Conservation (phyloP, 2,329 filamentous ascomycete genomes). For the Aspergillus unguis region DNA sequence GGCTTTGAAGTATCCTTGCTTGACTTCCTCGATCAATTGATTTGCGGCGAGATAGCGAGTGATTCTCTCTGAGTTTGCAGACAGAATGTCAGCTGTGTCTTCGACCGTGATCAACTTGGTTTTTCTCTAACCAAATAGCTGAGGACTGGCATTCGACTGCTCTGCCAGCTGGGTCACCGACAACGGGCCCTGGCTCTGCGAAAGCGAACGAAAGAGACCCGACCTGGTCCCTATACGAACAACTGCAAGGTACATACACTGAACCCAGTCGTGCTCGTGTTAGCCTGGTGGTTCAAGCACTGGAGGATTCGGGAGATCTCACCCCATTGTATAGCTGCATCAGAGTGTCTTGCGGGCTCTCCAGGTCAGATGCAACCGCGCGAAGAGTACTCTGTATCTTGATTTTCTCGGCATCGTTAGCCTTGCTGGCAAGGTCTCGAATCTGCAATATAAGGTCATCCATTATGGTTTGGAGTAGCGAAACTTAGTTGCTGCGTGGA, state of each 20-base stretch:
- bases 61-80: not conserved
- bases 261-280: not conserved
- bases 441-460: constrained; percentile 8
- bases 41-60: not conserved
- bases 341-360: not conserved
- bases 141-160: not conserved
- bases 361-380: not conserved
- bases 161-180: constrained; percentile 6
- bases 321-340: constrained; percentile 2
- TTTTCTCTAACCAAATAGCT: not conserved
- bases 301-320: not conserved
- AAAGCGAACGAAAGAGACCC: constrained; percentile 15
- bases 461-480: not conserved
- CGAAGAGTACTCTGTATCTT: constrained; percentile 17
- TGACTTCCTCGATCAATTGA: not conserved
- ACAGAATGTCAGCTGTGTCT: too few species aligned
- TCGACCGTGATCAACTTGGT: too few species aligned
- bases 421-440: constrained; percentile 13
- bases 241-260: constrained; percentile 17
- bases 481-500: too few species aligned
- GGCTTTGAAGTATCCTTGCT: not conserved
- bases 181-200: constrained; percentile 6
- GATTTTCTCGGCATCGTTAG: constrained; percentile 20
- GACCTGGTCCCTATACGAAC: constrained; percentile 19
- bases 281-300: too few species aligned